Conservation (phyloP, 2,329 filamentous ascomycete species). For the Alternaria arborescens region DNA sequence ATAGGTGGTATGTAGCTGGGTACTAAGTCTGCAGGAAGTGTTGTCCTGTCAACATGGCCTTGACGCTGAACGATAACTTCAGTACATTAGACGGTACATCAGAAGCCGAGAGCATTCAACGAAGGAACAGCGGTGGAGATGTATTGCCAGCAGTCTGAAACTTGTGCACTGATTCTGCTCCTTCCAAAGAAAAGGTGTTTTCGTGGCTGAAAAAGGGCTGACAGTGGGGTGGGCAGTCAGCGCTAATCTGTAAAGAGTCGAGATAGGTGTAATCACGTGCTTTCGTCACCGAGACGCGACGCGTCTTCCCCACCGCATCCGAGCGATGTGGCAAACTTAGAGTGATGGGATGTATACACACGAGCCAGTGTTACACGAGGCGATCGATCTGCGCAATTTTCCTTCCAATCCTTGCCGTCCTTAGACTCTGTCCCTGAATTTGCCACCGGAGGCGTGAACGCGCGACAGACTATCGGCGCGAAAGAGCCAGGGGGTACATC, state of each 20-base stretch:
- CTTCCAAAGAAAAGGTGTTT: not conserved
- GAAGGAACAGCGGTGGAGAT: not conserved
- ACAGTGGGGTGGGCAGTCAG: not conserved
- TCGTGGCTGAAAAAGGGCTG: not conserved
- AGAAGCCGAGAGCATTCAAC: not conserved
- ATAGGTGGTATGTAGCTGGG: not conserved
- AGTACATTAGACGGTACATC: not conserved
- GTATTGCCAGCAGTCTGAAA: not conserved
- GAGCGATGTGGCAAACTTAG: not conserved
- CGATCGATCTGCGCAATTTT: constrained; percentile 2
- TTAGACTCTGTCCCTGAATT: constrained; percentile 21
- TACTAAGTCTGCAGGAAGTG: no score
- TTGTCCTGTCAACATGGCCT: no score
- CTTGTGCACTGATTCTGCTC: not conserved
- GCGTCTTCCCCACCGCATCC: constrained; percentile 9
- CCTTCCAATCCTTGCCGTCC: not conserved
- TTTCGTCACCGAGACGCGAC: constrained; percentile 16
- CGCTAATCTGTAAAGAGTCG: constrained; percentile 5
- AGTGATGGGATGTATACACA: not conserved
- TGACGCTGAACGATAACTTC: no score
- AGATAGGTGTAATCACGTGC: constrained; percentile 11
- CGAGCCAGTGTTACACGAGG: not conserved
- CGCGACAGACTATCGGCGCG: constrained; percentile 37
- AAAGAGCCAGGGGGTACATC: constrained; percentile 30
- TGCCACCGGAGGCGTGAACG: constrained; percentile 39